Percentiles rank a stretch among this genome's conserved stretches.
Evolutionary conservation across 169 alveolate genomes (phyloP).

Genomic region (Plasmodium gaboni): DNA sequence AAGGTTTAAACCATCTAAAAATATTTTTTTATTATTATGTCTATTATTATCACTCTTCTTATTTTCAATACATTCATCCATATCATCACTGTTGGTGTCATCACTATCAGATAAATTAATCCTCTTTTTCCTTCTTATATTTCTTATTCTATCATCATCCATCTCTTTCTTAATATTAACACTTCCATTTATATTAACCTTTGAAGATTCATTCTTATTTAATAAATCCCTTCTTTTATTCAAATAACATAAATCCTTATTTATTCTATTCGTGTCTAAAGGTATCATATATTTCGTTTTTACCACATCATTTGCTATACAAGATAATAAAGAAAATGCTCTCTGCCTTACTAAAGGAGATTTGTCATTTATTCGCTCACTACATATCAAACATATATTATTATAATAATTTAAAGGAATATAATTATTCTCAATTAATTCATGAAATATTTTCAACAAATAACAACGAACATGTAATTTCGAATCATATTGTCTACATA

Average conservation of each 20-base stretch:
- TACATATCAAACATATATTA: constrained; percentile 75
- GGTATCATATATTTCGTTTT: constrained; percentile 78
- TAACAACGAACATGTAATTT: constrained; percentile 86
- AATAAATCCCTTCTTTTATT: constrained; percentile 55
- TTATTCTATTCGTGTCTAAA: constrained; percentile 65
- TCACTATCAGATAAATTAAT: constrained; percentile 70
- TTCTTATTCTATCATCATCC: background rate
- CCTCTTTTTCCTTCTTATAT: constrained; percentile 7
- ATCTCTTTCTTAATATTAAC: background rate
- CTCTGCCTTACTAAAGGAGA: constrained; percentile 87
- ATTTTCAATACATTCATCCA: constrained; percentile 1
- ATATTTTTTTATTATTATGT: background rate
- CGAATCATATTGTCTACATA: constrained; percentile 82
- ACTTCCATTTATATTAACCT: background rate
- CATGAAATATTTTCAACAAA: constrained; percentile 80
- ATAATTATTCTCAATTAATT: constrained; percentile 81
- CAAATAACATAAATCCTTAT: constrained; percentile 73
- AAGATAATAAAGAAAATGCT: constrained; percentile 81
- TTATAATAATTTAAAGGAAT: constrained; percentile 82
- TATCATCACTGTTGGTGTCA: constrained; percentile 6
- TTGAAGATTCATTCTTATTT: constrained; percentile 7
- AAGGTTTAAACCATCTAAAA: background rate
- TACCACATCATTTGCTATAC: constrained; percentile 80
- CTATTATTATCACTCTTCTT: background rate
- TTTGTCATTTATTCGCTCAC: constrained; percentile 81